Percentiles rank a stretch among this genome's conserved stretches.
These are phyloP conservation scores for Aspergillus chevalieri DNA, from an alignment of 2,329 filamentous ascomycete genomes.

Conservation along the genomic window DNA sequence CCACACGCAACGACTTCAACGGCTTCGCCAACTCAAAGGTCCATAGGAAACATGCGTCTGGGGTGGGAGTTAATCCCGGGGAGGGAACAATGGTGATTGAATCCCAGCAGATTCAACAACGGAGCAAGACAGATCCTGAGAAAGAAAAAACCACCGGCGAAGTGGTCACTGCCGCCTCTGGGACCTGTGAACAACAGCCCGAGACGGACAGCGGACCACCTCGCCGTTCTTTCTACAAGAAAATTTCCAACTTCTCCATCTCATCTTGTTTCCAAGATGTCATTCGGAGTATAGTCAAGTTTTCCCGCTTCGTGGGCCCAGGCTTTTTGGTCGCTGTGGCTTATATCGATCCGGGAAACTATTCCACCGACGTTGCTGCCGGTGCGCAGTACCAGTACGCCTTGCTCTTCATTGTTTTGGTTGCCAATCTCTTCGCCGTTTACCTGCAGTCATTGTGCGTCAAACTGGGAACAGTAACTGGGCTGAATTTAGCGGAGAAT, in stretches of 20 bases:
- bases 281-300: constrained; percentile 29
- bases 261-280: constrained; percentile 4
- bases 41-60: constrained; percentile 36
- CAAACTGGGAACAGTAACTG: constrained; percentile 64
- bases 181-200: constrained; percentile 19
- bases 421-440: constrained; percentile 46
- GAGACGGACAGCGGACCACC: constrained; percentile 24
- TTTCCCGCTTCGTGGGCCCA: constrained; percentile 41
- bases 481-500: constrained; percentile 60
- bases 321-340: constrained; percentile 45
- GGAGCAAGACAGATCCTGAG: constrained; percentile 16
- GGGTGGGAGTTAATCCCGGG: constrained; percentile 12
- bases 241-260: neutral
- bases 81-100: constrained; percentile 20
- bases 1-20: constrained; percentile 57
- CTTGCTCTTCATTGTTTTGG: constrained; percentile 42
- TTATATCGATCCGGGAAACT: constrained; percentile 48
- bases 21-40: constrained; percentile 53
- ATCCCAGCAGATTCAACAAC: constrained; percentile 13
- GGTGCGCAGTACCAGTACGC: constrained; percentile 41
- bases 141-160: constrained; percentile 20
- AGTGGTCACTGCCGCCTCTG: constrained; percentile 23
- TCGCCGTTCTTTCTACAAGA: constrained; percentile 20
- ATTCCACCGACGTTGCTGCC: constrained; percentile 45
- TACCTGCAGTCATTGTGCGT: constrained; percentile 45